phyloP scores from a whole-genome alignment of 1,139 yeast genomes.

The Candida freyschussii region DNA sequence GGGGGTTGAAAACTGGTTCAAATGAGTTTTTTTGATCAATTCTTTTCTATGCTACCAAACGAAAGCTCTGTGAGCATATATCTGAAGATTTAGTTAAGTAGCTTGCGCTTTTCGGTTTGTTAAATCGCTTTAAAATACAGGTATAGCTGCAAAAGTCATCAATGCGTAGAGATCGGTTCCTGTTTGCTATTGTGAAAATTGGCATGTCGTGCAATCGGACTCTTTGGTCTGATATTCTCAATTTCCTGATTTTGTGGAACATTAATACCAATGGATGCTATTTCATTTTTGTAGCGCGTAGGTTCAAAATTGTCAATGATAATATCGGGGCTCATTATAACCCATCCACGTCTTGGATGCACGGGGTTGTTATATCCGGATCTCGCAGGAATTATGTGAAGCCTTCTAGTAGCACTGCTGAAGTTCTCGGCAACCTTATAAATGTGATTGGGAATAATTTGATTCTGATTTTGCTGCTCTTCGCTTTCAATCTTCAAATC shows the following conservation, averaged over 20 bases:
- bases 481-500: slow-evolving; percentile 65
- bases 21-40: slow-evolving; percentile 22
- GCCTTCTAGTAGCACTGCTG: slow-evolving; percentile 70
- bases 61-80: too few species aligned
- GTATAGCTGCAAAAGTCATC: slow-evolving; percentile 1
- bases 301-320: slow-evolving; percentile 65
- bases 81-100: too few species aligned
- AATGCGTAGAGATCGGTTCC: slow-evolving; percentile 1
- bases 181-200: slow-evolving; percentile 14
- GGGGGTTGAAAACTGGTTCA: slow-evolving; percentile 47
- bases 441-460: slow-evolving; percentile 70
- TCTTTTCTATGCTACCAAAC: background rate
- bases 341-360: slow-evolving; percentile 84
- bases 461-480: slow-evolving; percentile 19
- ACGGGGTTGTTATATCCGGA: slow-evolving; percentile 63
- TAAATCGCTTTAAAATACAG: background rate
- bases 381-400: slow-evolving; percentile 76
- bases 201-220: slow-evolving; percentile 45
- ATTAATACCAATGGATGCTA: slow-evolving; percentile 39
- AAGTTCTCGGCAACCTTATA: slow-evolving; percentile 89
- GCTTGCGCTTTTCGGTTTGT: too few species aligned
- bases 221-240: slow-evolving; percentile 77
- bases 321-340: slow-evolving; percentile 79
- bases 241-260: slow-evolving; percentile 69
- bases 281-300: slow-evolving; percentile 37